phyloP scores from a whole-genome alignment of 768 basidiomycete species.

The Phylloporus rhodoxanthus region DNA sequence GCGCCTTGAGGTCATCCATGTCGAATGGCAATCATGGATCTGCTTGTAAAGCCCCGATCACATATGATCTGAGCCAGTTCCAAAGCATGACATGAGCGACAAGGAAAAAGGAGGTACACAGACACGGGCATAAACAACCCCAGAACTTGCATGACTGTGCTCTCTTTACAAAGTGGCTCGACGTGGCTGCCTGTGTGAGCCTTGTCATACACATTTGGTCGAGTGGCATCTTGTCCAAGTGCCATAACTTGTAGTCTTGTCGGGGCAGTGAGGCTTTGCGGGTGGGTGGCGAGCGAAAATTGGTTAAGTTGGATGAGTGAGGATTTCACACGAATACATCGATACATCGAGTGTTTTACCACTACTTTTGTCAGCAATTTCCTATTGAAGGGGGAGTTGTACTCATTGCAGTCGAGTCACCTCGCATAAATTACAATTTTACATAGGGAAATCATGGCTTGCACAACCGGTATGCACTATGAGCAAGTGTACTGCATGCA shows the following conservation, averaged over 20 bases:
- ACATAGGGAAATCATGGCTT: no score
- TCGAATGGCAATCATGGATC: slow-evolving; percentile 35
- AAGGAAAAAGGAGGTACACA: neutral
- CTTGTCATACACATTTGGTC: slow-evolving; percentile 35
- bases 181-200: slow-evolving; percentile 28
- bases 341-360: slow-evolving; percentile 14
- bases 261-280: neutral
- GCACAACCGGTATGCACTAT: no score
- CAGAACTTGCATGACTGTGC: slow-evolving; percentile 42
- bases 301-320: neutral
- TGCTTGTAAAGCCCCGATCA: slow-evolving; percentile 37
- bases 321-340: slow-evolving; percentile 24
- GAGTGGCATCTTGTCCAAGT: slow-evolving; percentile 30
- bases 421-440: no score
- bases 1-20: slow-evolving; percentile 28
- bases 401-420: no score
- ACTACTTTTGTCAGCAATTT: slow-evolving; percentile 24
- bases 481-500: no score
- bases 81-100: neutral
- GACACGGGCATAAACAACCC: no score
- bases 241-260: slow-evolving; percentile 38
- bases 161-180: slow-evolving; percentile 40
- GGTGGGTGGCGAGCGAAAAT: neutral
- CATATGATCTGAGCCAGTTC: slow-evolving; percentile 34
- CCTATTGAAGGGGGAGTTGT: no score